Evolutionary conservation across 108 stramenopile species (phyloP).

Genomic region (Nitzschia putrida): DNA sequence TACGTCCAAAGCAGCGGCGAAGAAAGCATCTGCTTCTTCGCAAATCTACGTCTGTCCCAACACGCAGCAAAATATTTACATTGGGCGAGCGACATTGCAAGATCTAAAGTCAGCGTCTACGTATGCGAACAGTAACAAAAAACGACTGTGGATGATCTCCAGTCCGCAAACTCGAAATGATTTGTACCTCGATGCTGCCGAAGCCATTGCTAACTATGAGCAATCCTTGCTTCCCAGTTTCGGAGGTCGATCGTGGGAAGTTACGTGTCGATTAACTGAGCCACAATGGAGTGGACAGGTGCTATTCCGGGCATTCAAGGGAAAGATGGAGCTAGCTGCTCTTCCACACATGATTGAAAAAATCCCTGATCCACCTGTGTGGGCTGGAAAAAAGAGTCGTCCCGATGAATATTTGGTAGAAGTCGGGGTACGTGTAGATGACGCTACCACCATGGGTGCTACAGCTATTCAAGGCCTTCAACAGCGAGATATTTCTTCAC

Average conservation of each 20-base stretch:
- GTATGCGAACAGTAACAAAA: conserved; percentile 9
- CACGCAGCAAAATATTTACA: conserved; percentile 37
- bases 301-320: conserved; percentile 38
- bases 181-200: conserved; percentile 57
- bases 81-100: conserved; percentile 28
- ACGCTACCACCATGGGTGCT: background rate
- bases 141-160: conserved; percentile 35
- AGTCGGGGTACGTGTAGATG: background rate
- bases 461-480: conserved; percentile 22
- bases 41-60: conserved; percentile 24
- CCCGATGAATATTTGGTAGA: conserved; percentile 30
- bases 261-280: conserved; percentile 36
- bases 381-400: conserved; percentile 30
- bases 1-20: background rate
- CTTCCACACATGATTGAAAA: conserved; percentile 66
- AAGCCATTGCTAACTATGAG: conserved; percentile 59
- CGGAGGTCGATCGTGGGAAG: conserved; percentile 79
- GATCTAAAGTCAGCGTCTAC: conserved; percentile 28
- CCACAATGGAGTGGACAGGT: conserved; percentile 34
- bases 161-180: conserved; percentile 41
- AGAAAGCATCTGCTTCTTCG: background rate
- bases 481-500: conserved; percentile 33
- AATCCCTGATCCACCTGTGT: conserved; percentile 45
- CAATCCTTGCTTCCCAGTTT: conserved; percentile 66
- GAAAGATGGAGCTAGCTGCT: conserved; percentile 54